Evolutionary conservation across 352 stramenopile genomes (phyloP), one percentile per base, ranked within the genome.

Genomic region (Thraustochytrium striatum): DNA sequence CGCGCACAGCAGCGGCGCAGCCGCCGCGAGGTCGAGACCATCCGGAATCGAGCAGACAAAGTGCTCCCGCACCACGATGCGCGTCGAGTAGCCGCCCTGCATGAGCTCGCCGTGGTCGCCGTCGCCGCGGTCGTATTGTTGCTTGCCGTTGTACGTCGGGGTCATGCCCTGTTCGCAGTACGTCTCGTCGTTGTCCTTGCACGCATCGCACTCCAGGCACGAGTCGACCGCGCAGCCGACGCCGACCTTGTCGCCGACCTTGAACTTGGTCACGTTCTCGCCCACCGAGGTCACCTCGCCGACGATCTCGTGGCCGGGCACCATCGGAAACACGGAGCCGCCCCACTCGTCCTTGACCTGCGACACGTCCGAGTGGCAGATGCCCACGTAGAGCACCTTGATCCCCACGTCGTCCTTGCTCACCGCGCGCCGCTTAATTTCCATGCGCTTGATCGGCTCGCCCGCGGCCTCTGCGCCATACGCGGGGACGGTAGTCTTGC

Each of bases 41-140:
- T 91, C 87, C 0, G 90, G 90, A 85, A 95, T 89, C 59, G 82
- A 78, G 65, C 95, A 88, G 0, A 88, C 87, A 83, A 90, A 93
- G 30, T 84, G 62, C 65, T 87, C 68, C 58, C 85, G 43, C 3
- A 91, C 85, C 1, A 89, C 90, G 70, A 94, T 86, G 68, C 84
- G 86, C 25, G 90, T 84, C 21, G 85, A 85, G 72, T 94, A 95
- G 32, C 90, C 90, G 36, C 89, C 88, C 21, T 87, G 83, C 33
- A 85, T 88, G 16, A 57, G 55, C 50, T 57, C 32, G 25, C 83
- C 69, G 43, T 47, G 13, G 32, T 61, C 83, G 61, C 87, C n/a
- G n/a, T n/a, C n/a, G n/a, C n/a, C n/a, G 44, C 55, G 30, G 30
- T 65, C 41, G 50, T 87, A 73, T 36, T 75, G 9, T 28, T 73